phyloP scores from a whole-genome alignment of 139 green algal genomes.

The Nannochloris sp. region DNA sequence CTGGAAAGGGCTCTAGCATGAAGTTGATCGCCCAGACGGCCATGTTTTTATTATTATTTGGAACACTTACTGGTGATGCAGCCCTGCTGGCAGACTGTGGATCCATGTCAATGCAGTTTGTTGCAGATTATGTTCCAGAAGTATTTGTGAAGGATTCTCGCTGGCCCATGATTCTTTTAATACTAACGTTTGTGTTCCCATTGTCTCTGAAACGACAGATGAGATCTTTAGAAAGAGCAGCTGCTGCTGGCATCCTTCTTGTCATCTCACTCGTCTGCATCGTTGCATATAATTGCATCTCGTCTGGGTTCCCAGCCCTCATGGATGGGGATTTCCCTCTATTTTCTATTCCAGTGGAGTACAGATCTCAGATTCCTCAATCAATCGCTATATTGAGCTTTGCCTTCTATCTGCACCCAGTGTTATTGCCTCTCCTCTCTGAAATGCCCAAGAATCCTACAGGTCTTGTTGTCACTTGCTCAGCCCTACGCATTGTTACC shows the following conservation, averaged over 20 bases:
- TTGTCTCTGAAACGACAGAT: background rate
- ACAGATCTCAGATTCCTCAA: slow-evolving; percentile 24
- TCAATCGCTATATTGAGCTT: slow-evolving; percentile 39
- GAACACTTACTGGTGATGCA: slow-evolving; percentile 63
- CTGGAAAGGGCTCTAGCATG: background rate
- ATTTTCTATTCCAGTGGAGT: slow-evolving; percentile 7
- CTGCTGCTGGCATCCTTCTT: slow-evolving; percentile 48
- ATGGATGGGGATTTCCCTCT: slow-evolving; percentile 49
- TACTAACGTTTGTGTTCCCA: slow-evolving; percentile 3
- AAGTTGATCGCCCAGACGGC: slow-evolving; percentile 34
- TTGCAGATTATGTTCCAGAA: background rate
- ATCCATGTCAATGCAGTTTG: slow-evolving; percentile 24
- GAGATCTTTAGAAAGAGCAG: slow-evolving; percentile 47
- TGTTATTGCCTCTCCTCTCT: slow-evolving; percentile 43
- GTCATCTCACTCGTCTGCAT: slow-evolving; percentile 45
- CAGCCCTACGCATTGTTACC: slow-evolving; percentile 27
- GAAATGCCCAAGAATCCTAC: slow-evolving; percentile 38
- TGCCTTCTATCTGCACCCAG: slow-evolving; percentile 49
- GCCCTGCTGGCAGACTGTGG: slow-evolving; percentile 61
- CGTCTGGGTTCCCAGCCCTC: slow-evolving; percentile 53
- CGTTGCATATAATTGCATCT: slow-evolving; percentile 15
- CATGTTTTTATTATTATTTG: slow-evolving; percentile 68
- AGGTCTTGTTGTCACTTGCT: slow-evolving; percentile 21
- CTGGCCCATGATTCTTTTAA: background rate
- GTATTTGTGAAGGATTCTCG: background rate